Evolutionary conservation across 192 early-diverging fungal genomes (phyloP).

Genomic region (Umbelopsis sp.): DNA sequence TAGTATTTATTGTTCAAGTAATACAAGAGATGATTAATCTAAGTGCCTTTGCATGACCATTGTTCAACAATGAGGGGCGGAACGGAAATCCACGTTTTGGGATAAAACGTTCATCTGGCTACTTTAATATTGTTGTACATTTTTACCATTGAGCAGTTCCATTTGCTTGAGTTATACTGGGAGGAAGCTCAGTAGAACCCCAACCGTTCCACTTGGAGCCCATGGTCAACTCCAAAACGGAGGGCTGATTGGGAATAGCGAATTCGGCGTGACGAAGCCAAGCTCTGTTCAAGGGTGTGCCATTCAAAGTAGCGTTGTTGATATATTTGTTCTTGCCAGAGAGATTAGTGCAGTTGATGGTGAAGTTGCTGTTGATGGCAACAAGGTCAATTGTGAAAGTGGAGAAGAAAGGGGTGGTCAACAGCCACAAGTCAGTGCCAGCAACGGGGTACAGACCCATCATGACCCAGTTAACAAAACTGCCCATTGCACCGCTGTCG

Average conservation of each 20-base stretch:
- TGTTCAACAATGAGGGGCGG: too few species aligned
- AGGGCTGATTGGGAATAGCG: background rate
- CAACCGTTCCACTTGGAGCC: constrained; percentile 4
- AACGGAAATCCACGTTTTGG: too few species aligned
- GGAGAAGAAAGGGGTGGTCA: constrained; percentile 26
- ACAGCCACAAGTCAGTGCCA: constrained; percentile 34
- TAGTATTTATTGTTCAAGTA: background rate
- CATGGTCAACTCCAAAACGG: background rate
- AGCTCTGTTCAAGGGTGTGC: background rate
- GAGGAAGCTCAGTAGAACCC: background rate
- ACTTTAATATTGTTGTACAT: background rate
- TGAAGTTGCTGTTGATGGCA: constrained; percentile 5
- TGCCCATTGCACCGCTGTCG: constrained; percentile 35
- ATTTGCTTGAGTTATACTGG: background rate
- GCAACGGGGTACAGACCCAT: constrained; percentile 41
- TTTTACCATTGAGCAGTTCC: background rate
- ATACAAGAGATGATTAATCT: background rate
- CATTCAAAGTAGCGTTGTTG: constrained; percentile 8
- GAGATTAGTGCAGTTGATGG: constrained; percentile 4
- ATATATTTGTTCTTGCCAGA: constrained; percentile 1
- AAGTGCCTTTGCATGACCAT: too few species aligned
- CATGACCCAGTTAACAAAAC: constrained; percentile 28
- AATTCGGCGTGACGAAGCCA: constrained; percentile 25
- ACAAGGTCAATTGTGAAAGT: constrained; percentile 7
- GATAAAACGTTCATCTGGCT: too few species aligned